Conservation (phyloP, 768 basidiomycete genomes). For the Tulasnella sp. region DNA sequence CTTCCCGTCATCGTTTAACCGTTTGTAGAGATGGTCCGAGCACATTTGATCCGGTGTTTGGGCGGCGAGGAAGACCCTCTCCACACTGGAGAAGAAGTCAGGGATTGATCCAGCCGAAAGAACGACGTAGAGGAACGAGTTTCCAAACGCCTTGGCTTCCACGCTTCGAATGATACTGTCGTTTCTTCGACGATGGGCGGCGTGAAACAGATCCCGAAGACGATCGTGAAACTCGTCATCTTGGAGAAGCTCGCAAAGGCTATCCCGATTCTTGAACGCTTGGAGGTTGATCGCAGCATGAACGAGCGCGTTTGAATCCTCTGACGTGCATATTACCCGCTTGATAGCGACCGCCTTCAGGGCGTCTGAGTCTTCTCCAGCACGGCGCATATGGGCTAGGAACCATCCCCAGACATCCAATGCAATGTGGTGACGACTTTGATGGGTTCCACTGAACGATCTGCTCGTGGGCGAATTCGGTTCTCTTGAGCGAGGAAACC, state of each 20-base stretch:
- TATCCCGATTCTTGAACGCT: neutral
- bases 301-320: neutral
- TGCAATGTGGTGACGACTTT: neutral
- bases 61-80: neutral
- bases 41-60: neutral
- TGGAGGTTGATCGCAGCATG: neutral
- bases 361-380: neutral
- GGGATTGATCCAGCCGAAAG: neutral
- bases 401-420: neutral
- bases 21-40: neutral
- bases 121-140: slow-evolving; percentile 3
- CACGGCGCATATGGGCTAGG: neutral
- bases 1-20: neutral
- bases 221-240: neutral
- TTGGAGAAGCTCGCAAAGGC: neutral
- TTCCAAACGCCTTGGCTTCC: neutral
- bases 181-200: neutral
- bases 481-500: neutral
- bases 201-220: neutral
- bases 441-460: neutral
- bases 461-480: neutral
- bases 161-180: neutral
- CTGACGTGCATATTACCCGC: neutral
- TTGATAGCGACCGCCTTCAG: neutral
- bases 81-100: neutral